Evolutionary conservation across 805 yeast species (phyloP), one percentile per base, ranked within the genome.

Genomic region (Spencermartinsiella europaea): DNA sequence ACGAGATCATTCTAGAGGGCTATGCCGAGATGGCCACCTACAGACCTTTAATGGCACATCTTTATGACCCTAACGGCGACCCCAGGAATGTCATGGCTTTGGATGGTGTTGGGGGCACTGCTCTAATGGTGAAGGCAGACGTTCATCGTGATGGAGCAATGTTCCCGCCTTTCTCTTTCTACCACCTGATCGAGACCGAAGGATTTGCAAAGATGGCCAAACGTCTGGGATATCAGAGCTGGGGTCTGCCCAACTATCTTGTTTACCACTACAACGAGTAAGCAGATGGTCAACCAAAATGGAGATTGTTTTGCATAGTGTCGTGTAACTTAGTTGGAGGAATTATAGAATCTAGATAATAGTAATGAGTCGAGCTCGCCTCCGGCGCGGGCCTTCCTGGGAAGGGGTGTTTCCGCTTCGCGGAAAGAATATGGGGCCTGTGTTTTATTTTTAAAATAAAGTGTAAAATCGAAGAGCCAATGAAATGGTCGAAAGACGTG

Each of bases 111-210:
- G 99, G 99, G 45, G 98, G 97, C 52, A 95, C 97, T 19, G 95
- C 97, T 37, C 81, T 95, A 27, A 65, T 93, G 68, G 99, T 93
- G 25, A 88, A 91, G 63, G 95, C 97, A 8, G 97, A 90, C 56
- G 99, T 93, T 45, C 99, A 93, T 68, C 77, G 99, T 64, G 99
- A 93, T 66, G 99, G 99, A 43, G 98, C 98, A 46, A 91, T 93
- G 97, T 93, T 93, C 79, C 99, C 99, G 15, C 86, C 95, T 42
- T 93, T 93, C 79, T 93, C 99, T 50, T 93, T 93, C 73, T 90
- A 91, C 65, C 95, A 93, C 65, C 75, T 93, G 65, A 89, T 93
- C 53, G 99, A 93, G 71, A 90, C 97, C 7, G 99, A 93, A 69
- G 99, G 99, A 15, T 93, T 93, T 68, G 97, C 75, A 81, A 85